A percentile compares a stretch with the other conserved stretches of the same genome.
Evolutionary conservation across 23 red algal genomes (phyloP).

Genomic region (Cyanidium caldarium): DNA sequence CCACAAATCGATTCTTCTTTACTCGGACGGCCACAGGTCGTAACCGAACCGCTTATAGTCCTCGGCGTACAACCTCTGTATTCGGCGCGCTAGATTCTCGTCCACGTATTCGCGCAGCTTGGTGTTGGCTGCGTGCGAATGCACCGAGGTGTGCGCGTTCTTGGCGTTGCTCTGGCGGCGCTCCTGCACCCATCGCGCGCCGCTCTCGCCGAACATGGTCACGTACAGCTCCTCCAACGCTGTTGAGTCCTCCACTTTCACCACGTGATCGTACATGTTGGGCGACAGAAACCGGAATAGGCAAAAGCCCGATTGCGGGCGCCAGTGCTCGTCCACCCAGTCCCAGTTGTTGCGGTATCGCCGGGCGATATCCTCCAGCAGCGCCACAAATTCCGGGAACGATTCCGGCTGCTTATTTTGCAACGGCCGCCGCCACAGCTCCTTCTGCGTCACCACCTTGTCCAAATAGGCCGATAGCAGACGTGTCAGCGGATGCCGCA

Average conservation of each 20-base stretch:
- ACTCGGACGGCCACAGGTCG: background rate
- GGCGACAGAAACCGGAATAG: background rate
- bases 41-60: background rate
- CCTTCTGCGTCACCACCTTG: background rate
- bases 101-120: background rate
- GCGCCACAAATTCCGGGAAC: background rate
- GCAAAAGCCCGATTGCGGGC: background rate
- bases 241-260: background rate
- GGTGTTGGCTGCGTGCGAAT: background rate
- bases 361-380: background rate
- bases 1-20: too few species aligned
- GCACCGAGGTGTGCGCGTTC: background rate
- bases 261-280: background rate
- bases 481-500: background rate
- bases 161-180: background rate
- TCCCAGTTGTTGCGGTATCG: conserved; percentile 6
- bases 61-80: background rate
- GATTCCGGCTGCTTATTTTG: background rate
- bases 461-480: background rate
- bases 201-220: background rate
- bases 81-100: background rate
- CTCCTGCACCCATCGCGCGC: background rate
- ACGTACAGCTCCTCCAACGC: background rate
- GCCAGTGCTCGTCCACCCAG: conserved; percentile 8
- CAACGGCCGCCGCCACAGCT: background rate